A percentile compares a stretch with the other conserved stretches of the same genome.
Evolutionary conservation across 2,329 filamentous ascomycete genomes (phyloP).

Genomic region (Acephala macrosclerotiorum): DNA sequence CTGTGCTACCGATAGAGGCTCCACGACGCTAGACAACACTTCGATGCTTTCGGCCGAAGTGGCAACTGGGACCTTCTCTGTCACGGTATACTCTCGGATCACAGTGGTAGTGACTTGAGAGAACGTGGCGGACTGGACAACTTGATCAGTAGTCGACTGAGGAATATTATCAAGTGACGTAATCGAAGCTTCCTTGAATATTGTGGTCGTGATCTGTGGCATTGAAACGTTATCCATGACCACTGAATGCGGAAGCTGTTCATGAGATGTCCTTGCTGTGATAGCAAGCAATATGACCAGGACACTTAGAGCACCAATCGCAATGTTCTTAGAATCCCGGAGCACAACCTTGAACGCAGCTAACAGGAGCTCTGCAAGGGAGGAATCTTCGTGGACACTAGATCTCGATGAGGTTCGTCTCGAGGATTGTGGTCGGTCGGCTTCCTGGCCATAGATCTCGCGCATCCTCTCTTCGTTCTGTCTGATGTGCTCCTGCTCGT

Average conservation of each 20-base stretch:
- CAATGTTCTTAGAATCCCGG: conserved; percentile 65
- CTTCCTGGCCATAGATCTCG: conserved; percentile 59
- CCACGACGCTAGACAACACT: background rate
- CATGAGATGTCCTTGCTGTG: conserved; percentile 31
- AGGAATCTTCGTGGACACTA: conserved; percentile 45
- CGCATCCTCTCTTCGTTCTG: conserved; percentile 55
- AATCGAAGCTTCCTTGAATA: conserved; percentile 10
- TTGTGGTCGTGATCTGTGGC: conserved; percentile 25
- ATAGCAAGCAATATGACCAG: conserved; percentile 61
- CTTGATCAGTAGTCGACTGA: background rate
- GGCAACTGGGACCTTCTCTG: conserved; percentile 1
- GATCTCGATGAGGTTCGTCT: conserved; percentile 24
- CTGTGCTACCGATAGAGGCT: background rate
- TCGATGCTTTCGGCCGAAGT: background rate
- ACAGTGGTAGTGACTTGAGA: conserved; percentile 10
- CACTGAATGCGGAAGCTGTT: background rate
- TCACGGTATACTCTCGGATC: conserved; percentile 8
- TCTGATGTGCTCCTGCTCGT: conserved; percentile 57
- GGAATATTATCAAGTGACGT: background rate
- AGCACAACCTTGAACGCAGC: conserved; percentile 61
- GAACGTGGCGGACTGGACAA: background rate
- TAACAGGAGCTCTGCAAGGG: conserved; percentile 60
- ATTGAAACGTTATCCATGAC: conserved; percentile 16
- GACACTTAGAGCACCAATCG: conserved; percentile 61
- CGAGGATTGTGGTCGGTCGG: background rate